phyloP scores from a whole-genome alignment of 1,284 basidiomycete genomes.

The Sutorius eximius region DNA sequence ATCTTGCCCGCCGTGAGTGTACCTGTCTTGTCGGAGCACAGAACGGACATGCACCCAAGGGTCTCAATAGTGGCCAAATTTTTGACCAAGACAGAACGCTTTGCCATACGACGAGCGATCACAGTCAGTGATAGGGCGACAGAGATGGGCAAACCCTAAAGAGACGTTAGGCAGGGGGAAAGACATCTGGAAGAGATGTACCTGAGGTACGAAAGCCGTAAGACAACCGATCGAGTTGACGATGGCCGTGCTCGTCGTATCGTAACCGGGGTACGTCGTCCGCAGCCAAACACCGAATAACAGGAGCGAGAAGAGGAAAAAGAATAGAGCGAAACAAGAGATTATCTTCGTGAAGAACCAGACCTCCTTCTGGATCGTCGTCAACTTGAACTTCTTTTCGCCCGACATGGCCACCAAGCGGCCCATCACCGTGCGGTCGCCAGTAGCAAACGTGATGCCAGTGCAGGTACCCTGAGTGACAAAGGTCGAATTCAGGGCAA shows the following conservation, averaged over 20 bases:
- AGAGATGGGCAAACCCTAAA: constrained; percentile 44
- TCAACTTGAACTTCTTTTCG: constrained; percentile 48
- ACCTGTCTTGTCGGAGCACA: constrained; percentile 57
- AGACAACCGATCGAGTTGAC: constrained; percentile 49
- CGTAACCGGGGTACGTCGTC: constrained; percentile 37
- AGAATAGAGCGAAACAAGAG: constrained; percentile 39
- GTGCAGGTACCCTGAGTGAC: constrained; percentile 56
- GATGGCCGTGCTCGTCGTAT: constrained; percentile 41
- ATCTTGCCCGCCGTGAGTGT: constrained; percentile 46
- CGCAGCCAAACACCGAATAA: constrained; percentile 47
- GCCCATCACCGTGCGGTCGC: constrained; percentile 59
- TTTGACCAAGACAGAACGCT: constrained; percentile 57
- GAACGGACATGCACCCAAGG: constrained; percentile 57
- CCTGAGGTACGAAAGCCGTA: constrained; percentile 50
- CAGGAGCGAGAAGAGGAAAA: constrained; percentile 44
- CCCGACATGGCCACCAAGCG: constrained; percentile 56
- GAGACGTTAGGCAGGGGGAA: neutral
- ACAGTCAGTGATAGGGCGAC: constrained; percentile 52
- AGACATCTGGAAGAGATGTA: constrained; percentile 4
- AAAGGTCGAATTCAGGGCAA: constrained; percentile 54
- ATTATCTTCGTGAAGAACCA: constrained; percentile 51
- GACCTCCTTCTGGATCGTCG: constrained; percentile 48
- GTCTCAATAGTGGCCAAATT: constrained; percentile 60
- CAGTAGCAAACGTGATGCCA: constrained; percentile 58
- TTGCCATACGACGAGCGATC: constrained; percentile 49